These are phyloP conservation scores for Combretum micranthum DNA, from an alignment of 345 rosid species.

Conservation along the genomic window DNA sequence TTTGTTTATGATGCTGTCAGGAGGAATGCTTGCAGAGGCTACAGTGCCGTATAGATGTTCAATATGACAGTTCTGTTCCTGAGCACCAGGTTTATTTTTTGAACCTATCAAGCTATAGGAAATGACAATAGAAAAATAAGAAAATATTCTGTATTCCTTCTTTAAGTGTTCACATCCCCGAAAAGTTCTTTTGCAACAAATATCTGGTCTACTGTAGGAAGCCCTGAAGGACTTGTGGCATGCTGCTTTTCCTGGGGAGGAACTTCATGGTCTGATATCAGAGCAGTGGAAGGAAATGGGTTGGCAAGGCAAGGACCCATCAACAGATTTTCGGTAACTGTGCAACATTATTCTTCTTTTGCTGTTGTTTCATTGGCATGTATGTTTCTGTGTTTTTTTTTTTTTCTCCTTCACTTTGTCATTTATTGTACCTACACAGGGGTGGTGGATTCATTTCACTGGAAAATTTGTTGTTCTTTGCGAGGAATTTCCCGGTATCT, in stretches of 20 bases:
- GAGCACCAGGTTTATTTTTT: conserved; percentile 63
- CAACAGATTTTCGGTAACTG: conserved; percentile 91
- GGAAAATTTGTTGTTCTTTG: conserved; percentile 92
- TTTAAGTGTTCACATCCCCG: not conserved
- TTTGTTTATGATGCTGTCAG: conserved; percentile 29
- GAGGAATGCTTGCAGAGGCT: conserved; percentile 85
- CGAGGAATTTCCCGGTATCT: conserved; percentile 72
- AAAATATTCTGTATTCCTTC: not conserved
- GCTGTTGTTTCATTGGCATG: not conserved
- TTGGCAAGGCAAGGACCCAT: conserved; percentile 99
- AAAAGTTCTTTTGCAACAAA: conserved; percentile 3
- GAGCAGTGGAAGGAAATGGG: conserved; percentile 99
- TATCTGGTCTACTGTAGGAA: conserved; percentile 46
- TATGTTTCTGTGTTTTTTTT: not conserved
- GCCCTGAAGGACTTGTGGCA: conserved; percentile 84
- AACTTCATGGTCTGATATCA: conserved; percentile 76
- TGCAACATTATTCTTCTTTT: not conserved
- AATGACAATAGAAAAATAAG: too few species aligned
- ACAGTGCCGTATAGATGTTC: conserved; percentile 80
- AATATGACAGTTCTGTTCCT: conserved; percentile 76
- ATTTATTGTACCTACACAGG: conserved; percentile 31
- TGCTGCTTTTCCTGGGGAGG: conserved; percentile 88
- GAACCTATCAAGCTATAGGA: not conserved
- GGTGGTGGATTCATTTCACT: conserved; percentile 99
- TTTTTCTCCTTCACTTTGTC: not conserved